Evolutionary conservation across 2,329 filamentous ascomycete genomes (phyloP).

Genomic region (Ramularia endophylla): DNA sequence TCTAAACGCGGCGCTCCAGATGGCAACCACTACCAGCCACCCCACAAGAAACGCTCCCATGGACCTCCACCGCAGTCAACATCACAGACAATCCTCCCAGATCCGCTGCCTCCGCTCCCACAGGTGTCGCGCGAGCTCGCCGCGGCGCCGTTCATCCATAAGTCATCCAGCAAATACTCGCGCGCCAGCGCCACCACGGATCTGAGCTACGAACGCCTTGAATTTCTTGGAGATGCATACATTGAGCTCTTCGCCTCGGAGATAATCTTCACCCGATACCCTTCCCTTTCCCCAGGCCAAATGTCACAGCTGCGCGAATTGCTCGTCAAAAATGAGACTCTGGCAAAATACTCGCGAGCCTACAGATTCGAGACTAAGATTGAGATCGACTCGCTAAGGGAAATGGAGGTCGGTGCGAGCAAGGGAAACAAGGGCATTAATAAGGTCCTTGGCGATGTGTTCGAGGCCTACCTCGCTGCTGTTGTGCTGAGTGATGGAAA

Average conservation of each 20-base stretch:
- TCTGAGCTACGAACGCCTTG: conserved; percentile 68
- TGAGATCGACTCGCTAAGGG: conserved; percentile 37
- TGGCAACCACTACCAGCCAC: not conserved
- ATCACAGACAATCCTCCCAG: not conserved
- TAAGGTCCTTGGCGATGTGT: conserved; percentile 63
- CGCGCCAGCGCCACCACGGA: conserved; percentile 19
- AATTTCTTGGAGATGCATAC: conserved; percentile 85
- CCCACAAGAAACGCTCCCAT: not conserved
- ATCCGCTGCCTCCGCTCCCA: conserved; percentile 26
- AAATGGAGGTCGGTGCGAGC: conserved; percentile 6
- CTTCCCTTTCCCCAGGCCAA: conserved; percentile 58
- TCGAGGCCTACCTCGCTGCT: conserved; percentile 82
- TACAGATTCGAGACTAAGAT: conserved; percentile 67
- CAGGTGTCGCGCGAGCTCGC: conserved; percentile 20
- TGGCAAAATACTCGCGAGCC: conserved; percentile 60
- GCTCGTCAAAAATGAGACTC: conserved; percentile 73
- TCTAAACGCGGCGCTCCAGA: not conserved
- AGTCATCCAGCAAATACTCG: conserved; percentile 20
- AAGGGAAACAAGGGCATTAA: conserved; percentile 36
- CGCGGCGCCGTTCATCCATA: conserved; percentile 30
- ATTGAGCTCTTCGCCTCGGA: conserved; percentile 70
- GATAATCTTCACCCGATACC: conserved; percentile 69
- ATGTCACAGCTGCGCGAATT: conserved; percentile 71
- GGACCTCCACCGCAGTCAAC: not conserved
- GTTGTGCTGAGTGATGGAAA: conserved; percentile 62